These are phyloP conservation scores for Zoysia pacifica DNA, from an alignment of 176 grass and related monocot genomes.

Conservation along the genomic window DNA sequence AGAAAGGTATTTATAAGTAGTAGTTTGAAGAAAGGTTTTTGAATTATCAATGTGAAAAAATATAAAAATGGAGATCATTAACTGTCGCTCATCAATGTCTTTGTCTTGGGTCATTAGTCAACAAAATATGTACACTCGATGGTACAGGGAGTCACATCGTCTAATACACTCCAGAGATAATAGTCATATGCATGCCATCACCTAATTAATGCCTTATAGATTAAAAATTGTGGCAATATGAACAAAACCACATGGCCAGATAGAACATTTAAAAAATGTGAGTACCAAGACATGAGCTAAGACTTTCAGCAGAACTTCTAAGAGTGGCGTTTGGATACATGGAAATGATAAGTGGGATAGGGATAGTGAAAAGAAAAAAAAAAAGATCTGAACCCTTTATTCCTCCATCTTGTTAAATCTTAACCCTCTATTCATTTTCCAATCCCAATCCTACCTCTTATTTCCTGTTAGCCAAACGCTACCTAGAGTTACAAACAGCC, in stretches of 20 bases:
- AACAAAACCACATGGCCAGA: background rate
- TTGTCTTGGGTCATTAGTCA: background rate
- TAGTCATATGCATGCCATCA: background rate
- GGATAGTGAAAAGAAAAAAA: too few species aligned
- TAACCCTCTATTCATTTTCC: too few species aligned
- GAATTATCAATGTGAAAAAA: background rate
- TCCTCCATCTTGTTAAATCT: too few species aligned
- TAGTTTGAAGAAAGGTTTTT: background rate
- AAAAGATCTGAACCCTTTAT: too few species aligned
- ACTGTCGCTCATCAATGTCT: background rate
- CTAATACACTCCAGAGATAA: constrained; percentile 18
- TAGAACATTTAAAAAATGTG: background rate
- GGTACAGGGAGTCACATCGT: background rate
- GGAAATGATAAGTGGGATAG: too few species aligned
- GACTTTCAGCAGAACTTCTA: constrained; percentile 12
- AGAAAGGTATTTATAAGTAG: constrained; percentile 9
- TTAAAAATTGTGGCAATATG: background rate
- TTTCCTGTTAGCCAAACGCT: too few species aligned
- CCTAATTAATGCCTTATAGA: background rate
- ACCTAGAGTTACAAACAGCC: background rate
- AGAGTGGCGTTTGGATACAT: too few species aligned
- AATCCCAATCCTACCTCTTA: too few species aligned
- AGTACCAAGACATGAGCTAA: background rate
- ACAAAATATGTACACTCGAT: background rate
- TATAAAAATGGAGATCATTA: background rate